Conservation (phyloP, 768 basidiomycete species). For the Rhodotorula kratochvilovae region DNA sequence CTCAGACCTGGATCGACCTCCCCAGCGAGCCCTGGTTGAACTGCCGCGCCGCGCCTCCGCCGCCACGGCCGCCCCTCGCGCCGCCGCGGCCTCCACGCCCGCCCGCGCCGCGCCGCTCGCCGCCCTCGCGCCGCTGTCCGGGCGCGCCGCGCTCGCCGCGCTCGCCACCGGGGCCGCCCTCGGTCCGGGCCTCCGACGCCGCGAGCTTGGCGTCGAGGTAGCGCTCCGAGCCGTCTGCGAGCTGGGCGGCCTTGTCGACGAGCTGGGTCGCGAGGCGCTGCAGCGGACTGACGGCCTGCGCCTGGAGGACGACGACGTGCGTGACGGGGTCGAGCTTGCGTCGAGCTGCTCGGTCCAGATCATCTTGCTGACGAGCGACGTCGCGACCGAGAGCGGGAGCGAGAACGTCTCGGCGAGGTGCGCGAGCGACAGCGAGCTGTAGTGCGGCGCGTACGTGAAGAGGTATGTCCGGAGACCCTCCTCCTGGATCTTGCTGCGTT, state of each 20-base stretch:
- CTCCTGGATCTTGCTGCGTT: constrained; percentile 87
- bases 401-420: constrained; percentile 84
- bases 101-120: constrained; percentile 12
- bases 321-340: constrained; percentile 85
- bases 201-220: constrained; percentile 36
- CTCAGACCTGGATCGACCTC: constrained; percentile 32
- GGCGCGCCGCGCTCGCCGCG: constrained; percentile 3
- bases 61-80: constrained; percentile 12
- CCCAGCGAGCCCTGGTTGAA: constrained; percentile 35
- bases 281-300: constrained; percentile 67
- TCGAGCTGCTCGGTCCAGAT: constrained; percentile 91
- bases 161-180: constrained; percentile 23
- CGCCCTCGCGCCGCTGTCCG: constrained; percentile 1
- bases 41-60: constrained; percentile 23
- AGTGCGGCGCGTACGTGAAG: constrained; percentile 94
- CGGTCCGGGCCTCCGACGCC: constrained; percentile 30
- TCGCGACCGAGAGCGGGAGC: constrained; percentile 71
- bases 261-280: constrained; percentile 86
- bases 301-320: constrained; percentile 83
- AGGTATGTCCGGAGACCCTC: constrained; percentile 94
- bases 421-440: constrained; percentile 80
- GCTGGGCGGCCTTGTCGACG: constrained; percentile 74
- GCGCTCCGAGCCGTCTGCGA: constrained; percentile 88
- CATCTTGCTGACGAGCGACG: constrained; percentile 93
- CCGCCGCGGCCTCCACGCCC: constrained; percentile 25